Conservation (phyloP, 2,329 filamentous ascomycete species). For the Calonectria montana region DNA sequence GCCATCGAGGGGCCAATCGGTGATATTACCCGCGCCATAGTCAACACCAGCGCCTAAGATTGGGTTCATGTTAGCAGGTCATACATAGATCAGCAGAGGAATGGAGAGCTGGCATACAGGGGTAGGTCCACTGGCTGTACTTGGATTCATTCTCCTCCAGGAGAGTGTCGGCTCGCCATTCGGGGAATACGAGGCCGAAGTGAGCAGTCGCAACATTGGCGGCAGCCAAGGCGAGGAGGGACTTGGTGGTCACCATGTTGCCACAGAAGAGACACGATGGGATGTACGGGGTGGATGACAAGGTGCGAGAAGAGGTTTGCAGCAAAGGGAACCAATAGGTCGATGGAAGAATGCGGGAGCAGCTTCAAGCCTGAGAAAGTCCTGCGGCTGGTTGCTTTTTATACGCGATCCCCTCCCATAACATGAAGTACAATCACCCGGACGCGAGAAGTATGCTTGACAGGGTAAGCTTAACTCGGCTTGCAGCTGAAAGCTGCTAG, state of each 20-base stretch:
- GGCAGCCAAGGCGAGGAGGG: conserved; percentile 49
- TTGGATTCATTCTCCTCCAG: conserved; percentile 47
- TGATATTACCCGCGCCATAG: conserved; percentile 57
- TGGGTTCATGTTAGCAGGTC: conserved; percentile 6
- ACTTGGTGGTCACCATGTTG: conserved; percentile 46
- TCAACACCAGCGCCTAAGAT: conserved; percentile 60
- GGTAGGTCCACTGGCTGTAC: conserved; percentile 62
- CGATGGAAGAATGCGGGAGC: neutral
- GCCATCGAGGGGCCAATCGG: conserved; percentile 65
- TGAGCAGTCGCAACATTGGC: conserved; percentile 57
- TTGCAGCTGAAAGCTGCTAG: conserved; percentile 6
- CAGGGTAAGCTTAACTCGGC: conserved; percentile 23
- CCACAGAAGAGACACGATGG: neutral
- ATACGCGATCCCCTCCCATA: conserved; percentile 1
- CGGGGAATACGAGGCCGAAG: conserved; percentile 60
- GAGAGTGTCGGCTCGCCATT: conserved; percentile 62
- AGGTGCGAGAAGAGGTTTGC: neutral
- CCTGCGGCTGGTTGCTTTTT: neutral
- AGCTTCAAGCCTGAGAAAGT: neutral
- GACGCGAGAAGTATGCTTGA: conserved; percentile 16
- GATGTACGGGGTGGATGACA: neutral
- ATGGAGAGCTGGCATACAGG: conserved; percentile 55
- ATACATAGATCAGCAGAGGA: neutral
- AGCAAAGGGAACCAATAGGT: neutral
- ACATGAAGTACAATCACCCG: neutral